Evolutionary conservation across 768 basidiomycete species (phyloP), one percentile per base, ranked within the genome.

Genomic region (Phanerodontia chrysosporium): DNA sequence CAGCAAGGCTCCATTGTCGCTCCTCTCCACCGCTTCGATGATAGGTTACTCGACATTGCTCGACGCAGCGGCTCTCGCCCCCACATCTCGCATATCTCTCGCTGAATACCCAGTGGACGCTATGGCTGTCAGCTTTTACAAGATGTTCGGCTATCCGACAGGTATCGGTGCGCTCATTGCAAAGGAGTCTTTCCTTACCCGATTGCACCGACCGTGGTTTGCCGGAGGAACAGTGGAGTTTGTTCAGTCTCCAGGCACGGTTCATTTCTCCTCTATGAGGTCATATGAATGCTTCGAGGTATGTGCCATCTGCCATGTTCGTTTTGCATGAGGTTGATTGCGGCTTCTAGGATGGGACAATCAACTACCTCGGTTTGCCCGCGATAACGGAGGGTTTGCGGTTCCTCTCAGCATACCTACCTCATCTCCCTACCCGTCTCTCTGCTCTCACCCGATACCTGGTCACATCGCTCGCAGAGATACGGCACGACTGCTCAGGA

Each of bases 111-210:
- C 85, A 4, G 86, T 91, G 13, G 92, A 94, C 70, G 91, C 90
- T 1, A 84, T 92, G 80, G 90, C 85, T 0, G 67, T 94, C 54
- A 90, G 87, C 44, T 92, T 93, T 66, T 94, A 94, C 73, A 94
- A 94, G 65, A 92, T 93, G 88, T 90, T 92, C 62, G 91, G 91
- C 32, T 93, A 85, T 64, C 91, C 91, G 12, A 92, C 90, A 0
- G 91, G 91, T 7, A 82, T 92, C 45, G 91, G 92, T 35, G 90
- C 90, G 16, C 76, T 94, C 6, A 70, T 94, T 28, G 85, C 88
- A 45, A 88, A 85, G 69, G 84, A 86, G 65, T 80, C 81, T 9
- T 90, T 91, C 64, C 71, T 91, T 52, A 69, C 70, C 4, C 74
- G 74, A 49, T 74, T 90, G 39, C 77, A 83, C 55, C 81, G 89